Percentiles rank a stretch among this genome's conserved stretches.
Conservation (phyloP, 441 rosid genomes). For the Rhodomyrtus psidioides region DNA sequence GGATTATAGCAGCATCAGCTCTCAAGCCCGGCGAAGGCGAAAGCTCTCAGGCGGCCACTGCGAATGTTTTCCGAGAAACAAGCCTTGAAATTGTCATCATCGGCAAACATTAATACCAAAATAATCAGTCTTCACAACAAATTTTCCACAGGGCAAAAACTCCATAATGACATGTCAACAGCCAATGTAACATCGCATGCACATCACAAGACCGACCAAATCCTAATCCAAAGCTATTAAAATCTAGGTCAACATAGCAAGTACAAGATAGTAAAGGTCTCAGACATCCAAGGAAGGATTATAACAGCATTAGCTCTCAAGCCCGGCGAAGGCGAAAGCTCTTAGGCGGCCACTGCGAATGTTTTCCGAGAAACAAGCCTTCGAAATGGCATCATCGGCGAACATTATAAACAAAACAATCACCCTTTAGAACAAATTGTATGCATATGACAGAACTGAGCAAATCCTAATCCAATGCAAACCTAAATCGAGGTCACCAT, state of each 20-base stretch:
- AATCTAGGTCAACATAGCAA: background rate
- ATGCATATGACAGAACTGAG: background rate
- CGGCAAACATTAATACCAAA: background rate
- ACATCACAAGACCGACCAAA: background rate
- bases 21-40: conserved; percentile 87
- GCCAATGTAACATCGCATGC: too few relatives aligned
- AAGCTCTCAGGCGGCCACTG: conserved; percentile 82
- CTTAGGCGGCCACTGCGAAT: conserved; percentile 19
- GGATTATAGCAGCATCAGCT: conserved; percentile 46
- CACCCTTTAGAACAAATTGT: background rate
- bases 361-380: background rate
- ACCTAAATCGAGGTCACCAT: background rate
- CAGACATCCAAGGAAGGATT: background rate
- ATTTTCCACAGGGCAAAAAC: background rate
- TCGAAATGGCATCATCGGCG: background rate
- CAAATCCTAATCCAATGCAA: background rate
- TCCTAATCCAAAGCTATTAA: background rate
- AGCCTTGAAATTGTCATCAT: background rate
- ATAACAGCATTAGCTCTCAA: background rate
- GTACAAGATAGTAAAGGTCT: background rate
- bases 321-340: conserved; percentile 39
- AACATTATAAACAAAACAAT: background rate
- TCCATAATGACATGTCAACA: background rate
- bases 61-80: conserved; percentile 51
- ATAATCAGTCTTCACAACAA: background rate